Percentiles rank a stretch among this genome's conserved stretches.
phyloP scores from a whole-genome alignment of 2,329 filamentous ascomycete species.

The Penicillium nordicum region DNA sequence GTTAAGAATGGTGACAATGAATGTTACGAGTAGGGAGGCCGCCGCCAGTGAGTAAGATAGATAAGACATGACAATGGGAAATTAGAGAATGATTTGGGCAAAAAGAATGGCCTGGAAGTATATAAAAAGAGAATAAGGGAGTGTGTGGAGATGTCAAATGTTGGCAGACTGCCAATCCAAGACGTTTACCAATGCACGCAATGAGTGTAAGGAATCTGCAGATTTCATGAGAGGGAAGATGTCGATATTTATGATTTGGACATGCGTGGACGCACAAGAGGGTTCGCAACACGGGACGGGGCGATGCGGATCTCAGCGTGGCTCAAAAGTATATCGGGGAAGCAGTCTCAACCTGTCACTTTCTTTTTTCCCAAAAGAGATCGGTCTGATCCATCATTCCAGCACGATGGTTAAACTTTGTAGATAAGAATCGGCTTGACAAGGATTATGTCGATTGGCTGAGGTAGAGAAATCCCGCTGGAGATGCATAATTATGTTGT shows the following conservation, averaged over 20 bases:
- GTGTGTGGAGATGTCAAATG: constrained; percentile 4
- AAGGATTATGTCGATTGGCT: background rate
- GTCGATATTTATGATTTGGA: constrained; percentile 18
- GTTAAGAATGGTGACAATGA: constrained; percentile 29
- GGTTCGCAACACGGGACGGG: constrained; percentile 14
- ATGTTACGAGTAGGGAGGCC: constrained; percentile 22
- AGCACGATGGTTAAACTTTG: constrained; percentile 16
- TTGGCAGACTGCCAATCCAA: constrained; percentile 8
- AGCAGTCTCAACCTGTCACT: constrained; percentile 14
- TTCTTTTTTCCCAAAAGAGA: constrained; percentile 2
- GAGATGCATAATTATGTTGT: background rate
- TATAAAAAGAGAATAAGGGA: background rate
- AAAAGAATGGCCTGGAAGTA: background rate
- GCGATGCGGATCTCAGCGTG: constrained; percentile 14
- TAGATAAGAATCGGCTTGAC: background rate
- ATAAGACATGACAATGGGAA: constrained; percentile 17
- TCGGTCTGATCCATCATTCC: constrained; percentile 22
- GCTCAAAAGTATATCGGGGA: constrained; percentile 19
- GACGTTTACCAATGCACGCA: constrained; percentile 7
- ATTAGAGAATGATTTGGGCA: background rate
- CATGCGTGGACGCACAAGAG: constrained; percentile 4
- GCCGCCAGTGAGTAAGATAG: constrained; percentile 25
- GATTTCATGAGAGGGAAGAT: background rate
- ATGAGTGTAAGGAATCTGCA: constrained; percentile 2
- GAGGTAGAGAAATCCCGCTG: background rate